Evolutionary conservation across 768 basidiomycete species (phyloP).

Genomic region (Lanmaoa pseudosensibilis): DNA sequence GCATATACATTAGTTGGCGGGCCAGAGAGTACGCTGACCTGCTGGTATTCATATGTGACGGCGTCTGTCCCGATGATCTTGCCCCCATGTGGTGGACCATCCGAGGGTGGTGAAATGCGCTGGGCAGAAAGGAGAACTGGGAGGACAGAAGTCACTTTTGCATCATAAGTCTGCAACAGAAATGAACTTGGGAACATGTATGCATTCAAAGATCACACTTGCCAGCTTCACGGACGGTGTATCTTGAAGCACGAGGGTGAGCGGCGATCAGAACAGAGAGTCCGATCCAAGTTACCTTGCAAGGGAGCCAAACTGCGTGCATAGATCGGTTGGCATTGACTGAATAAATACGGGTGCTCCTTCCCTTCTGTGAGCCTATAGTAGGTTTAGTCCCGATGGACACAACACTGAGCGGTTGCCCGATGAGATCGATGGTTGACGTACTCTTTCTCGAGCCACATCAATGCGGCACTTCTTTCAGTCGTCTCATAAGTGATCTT

Average conservation of each 20-base stretch:
- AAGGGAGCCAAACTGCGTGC: conserved; percentile 76
- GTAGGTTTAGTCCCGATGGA: too few species aligned
- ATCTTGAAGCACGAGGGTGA: conserved; percentile 44
- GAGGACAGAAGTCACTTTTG: conserved; percentile 71
- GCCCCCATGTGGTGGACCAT: conserved; percentile 70
- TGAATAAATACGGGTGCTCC: conserved; percentile 82
- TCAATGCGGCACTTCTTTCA: conserved; percentile 69
- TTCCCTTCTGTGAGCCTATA: conserved; percentile 86
- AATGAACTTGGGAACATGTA: not conserved
- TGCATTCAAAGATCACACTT: conserved; percentile 20
- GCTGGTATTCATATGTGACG: conserved; percentile 75
- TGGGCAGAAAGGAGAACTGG: conserved; percentile 86
- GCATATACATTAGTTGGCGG: not conserved
- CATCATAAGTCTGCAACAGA: conserved; percentile 69
- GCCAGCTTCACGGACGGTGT: conserved; percentile 86
- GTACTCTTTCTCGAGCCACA: conserved; percentile 85
- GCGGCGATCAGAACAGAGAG: not conserved
- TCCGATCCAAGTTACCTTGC: conserved; percentile 52
- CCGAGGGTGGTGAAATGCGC: conserved; percentile 70
- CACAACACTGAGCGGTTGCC: not conserved
- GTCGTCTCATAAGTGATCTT: conserved; percentile 74
- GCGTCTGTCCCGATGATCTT: conserved; percentile 71
- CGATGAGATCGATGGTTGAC: not conserved
- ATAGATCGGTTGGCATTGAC: conserved; percentile 92
- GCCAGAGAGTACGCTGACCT: conserved; percentile 46